Base-by-base conservation (phyloP, 495 filamentous ascomycete genomes). In the Cenococcum geophilum region DNA sequence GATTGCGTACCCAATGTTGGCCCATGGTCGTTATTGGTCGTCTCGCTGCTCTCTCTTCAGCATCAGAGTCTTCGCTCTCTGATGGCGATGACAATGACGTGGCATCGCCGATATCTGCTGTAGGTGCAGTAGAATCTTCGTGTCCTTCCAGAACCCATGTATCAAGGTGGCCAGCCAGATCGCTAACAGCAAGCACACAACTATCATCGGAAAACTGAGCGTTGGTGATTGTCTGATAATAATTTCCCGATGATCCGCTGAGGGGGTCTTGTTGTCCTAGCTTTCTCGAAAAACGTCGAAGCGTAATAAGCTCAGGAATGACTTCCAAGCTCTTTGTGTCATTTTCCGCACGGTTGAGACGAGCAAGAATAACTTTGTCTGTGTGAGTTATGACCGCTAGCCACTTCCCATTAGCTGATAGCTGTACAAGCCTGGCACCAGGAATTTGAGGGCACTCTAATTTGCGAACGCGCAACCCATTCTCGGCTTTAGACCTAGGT, bases 101-200 rank as follows among this genome's bases (percentile, higher is more conserved):
- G 18, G 48, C 60, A 53, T 70, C 66, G 22, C 66, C 55, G 45
- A 65, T 49, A 55, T 64, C 55, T 21, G 59, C 49, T 42, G 71
- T 64, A 51, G 68, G 59, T 23, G 69, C 71, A 20, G 74, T 74
- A 56, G 69, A 55, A 54, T 80, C 78, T 66, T 79, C 76, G 22
- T 78, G 78, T 42, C 77, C 79, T 60, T 82, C 78, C 32, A 97
- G 73, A 4, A 88, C 73, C 85, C 90, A 99, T 14, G 85, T 89
- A 70, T 97, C 92, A 32, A 99, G 80, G 71, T 85, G 87, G 27
- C 95, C 95, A 52, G 86, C 84, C 22, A 97, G 70, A 72, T 97
- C 95, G 36, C 86, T 83, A 14, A 84, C 82, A 8, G 85, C 88
- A 16, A 97, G 71, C 55, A 96, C 81, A 57, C 80, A 82, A 73